These are phyloP conservation scores for Mycena indigotica DNA, from an alignment of 768 basidiomycete species.

Conservation along the genomic window DNA sequence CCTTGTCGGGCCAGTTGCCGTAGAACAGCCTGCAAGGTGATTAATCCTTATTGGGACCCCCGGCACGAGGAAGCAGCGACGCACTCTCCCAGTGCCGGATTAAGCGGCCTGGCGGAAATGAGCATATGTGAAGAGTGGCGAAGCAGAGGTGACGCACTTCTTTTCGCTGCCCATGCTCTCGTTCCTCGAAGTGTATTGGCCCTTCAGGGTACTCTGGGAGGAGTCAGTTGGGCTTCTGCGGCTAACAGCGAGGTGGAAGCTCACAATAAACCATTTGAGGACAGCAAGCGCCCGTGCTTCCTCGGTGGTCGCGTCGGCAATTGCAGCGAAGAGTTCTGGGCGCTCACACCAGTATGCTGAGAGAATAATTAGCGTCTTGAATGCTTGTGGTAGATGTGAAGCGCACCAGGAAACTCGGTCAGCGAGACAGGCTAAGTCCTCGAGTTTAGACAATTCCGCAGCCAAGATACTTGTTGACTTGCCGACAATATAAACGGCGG, in stretches of 20 bases:
- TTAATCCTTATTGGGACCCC: conserved; percentile 2
- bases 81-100: conserved; percentile 92
- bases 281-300: conserved; percentile 79
- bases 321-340: conserved; percentile 85
- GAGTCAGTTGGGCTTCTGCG: not conserved
- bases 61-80: conserved; percentile 32
- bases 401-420: conserved; percentile 86
- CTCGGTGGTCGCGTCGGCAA: conserved; percentile 72
- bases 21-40: conserved; percentile 70
- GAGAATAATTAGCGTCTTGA: no score
- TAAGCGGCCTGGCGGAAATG: conserved; percentile 69
- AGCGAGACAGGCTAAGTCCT: conserved; percentile 67
- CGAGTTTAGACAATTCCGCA: not conserved
- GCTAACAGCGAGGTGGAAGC: conserved; percentile 26
- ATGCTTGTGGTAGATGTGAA: no score
- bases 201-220: conserved; percentile 82
- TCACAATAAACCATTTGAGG: conserved; percentile 93
- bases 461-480: not conserved
- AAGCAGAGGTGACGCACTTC: conserved; percentile 58
- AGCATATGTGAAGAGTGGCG: not conserved
- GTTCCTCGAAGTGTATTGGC: conserved; percentile 92
- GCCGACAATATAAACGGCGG: conserved; percentile 87
- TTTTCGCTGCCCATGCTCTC: conserved; percentile 97
- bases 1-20: conserved; percentile 79
- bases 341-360: conserved; percentile 97